Evolutionary conservation across 495 filamentous ascomycete genomes (phyloP).

Genomic region (Pseudoneurospora amorphoporcata): DNA sequence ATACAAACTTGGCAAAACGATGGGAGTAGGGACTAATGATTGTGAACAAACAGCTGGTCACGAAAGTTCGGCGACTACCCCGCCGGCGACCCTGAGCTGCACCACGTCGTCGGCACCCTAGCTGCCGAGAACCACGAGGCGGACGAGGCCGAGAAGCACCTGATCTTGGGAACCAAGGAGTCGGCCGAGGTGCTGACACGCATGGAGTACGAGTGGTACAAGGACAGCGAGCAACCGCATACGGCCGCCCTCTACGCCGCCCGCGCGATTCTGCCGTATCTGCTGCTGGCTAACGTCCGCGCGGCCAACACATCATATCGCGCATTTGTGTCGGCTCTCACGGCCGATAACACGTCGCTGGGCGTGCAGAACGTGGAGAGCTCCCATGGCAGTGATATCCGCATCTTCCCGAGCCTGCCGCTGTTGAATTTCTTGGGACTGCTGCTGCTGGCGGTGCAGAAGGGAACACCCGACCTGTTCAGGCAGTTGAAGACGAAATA

Average conservation of each 20-base stretch:
- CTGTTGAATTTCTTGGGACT: constrained; percentile 87
- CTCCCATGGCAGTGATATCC: constrained; percentile 59
- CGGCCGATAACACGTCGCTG: constrained; percentile 53
- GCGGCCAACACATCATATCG: constrained; percentile 74
- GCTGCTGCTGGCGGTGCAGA: constrained; percentile 72
- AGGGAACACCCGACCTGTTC: constrained; percentile 70
- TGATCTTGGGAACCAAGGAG: constrained; percentile 81
- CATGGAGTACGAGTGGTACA: constrained; percentile 92
- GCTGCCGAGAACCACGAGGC: constrained; percentile 84
- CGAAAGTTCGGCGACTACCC: constrained; percentile 74
- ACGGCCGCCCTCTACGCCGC: constrained; percentile 85
- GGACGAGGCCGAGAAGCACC: constrained; percentile 87
- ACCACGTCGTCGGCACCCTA: constrained; percentile 81
- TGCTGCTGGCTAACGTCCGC: constrained; percentile 80
- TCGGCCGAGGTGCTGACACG: constrained; percentile 68
- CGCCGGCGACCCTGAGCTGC: constrained; percentile 87
- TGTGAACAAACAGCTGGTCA: constrained; percentile 56
- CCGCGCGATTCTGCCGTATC: constrained; percentile 83
- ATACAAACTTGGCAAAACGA: background rate
- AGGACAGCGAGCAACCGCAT: constrained; percentile 64
- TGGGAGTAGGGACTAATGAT: background rate
- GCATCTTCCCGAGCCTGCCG: constrained; percentile 78
- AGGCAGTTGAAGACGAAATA: constrained; percentile 76
- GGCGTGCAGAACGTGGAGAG: constrained; percentile 66
- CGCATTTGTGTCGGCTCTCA: constrained; percentile 66